Percentiles rank a stretch among this genome's conserved stretches.
phyloP scores from a whole-genome alignment of 164 flowering plant species.

The Nymphaea colorata region DNA sequence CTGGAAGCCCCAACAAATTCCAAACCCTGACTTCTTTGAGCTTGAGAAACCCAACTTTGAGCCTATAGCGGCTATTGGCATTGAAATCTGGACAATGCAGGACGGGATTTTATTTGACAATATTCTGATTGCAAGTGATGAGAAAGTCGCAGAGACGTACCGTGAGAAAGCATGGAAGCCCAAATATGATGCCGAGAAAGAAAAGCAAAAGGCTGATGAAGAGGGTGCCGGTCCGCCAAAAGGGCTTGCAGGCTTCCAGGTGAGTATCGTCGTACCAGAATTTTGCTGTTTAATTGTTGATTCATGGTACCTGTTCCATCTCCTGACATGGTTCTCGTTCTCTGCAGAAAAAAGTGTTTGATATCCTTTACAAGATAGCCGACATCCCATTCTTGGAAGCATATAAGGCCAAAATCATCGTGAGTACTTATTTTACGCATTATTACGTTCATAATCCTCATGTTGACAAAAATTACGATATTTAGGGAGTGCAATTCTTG shows the following conservation, averaged over 20 bases:
- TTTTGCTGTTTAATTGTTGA: not conserved
- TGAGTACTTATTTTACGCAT: slow-evolving; percentile 19
- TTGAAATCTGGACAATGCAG: slow-evolving; percentile 99
- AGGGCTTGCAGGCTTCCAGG: slow-evolving; percentile 61
- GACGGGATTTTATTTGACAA: slow-evolving; percentile 97
- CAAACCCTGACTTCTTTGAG: slow-evolving; percentile 78
- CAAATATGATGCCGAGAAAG: slow-evolving; percentile 72
- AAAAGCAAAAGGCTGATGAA: slow-evolving; percentile 79
- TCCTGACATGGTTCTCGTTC: not conserved
- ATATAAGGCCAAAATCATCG: slow-evolving; percentile 48
- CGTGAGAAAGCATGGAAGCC: slow-evolving; percentile 68
- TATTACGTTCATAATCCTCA: not conserved
- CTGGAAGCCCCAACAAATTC: slow-evolving; percentile 87
- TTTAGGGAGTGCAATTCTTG: too few species aligned
- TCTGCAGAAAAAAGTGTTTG: slow-evolving; percentile 73
- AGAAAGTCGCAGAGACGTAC: slow-evolving; percentile 53
- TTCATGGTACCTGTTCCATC: not conserved
- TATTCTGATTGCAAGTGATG: slow-evolving; percentile 60
- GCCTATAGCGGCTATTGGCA: slow-evolving; percentile 85
- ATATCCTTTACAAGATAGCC: slow-evolving; percentile 61
- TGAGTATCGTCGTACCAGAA: slow-evolving; percentile 9
- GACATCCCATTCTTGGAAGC: slow-evolving; percentile 66
- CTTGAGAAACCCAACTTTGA: slow-evolving; percentile 74
- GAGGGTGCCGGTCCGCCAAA: slow-evolving; percentile 29
- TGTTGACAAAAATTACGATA: too few species aligned